Conservation (phyloP, 2,329 filamentous ascomycete genomes). For the Phyllosticta citriasiana region DNA sequence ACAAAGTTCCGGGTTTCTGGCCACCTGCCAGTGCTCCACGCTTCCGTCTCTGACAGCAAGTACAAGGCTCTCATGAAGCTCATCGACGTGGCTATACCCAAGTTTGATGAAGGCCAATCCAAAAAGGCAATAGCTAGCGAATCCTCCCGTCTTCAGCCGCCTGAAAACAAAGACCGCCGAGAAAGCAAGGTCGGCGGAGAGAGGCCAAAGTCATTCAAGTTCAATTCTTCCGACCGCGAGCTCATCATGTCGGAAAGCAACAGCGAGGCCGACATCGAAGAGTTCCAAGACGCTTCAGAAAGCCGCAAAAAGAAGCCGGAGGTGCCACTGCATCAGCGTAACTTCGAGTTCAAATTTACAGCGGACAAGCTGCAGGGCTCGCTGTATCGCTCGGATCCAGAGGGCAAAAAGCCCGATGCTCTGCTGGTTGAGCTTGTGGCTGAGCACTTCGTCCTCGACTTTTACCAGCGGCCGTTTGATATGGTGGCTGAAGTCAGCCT, state of each 20-base stretch:
- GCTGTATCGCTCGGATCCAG: conserved; percentile 74
- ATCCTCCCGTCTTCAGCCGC: conserved; percentile 28
- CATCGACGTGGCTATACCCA: conserved; percentile 89
- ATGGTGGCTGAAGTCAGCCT: conserved; percentile 89
- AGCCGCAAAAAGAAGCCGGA: conserved; percentile 28
- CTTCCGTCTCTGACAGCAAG: conserved; percentile 84
- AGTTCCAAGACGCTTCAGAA: conserved; percentile 59
- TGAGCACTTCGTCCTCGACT: conserved; percentile 76
- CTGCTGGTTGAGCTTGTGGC: conserved; percentile 86
- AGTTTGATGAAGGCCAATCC: conserved; percentile 47
- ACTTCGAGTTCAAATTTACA: conserved; percentile 93
- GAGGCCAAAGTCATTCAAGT: conserved; percentile 63
- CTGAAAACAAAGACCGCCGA: conserved; percentile 13
- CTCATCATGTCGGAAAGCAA: conserved; percentile 68
- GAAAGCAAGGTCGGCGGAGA: conserved; percentile 5
- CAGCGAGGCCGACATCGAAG: conserved; percentile 49
- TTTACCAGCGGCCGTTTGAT: conserved; percentile 80
- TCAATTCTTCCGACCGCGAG: conserved; percentile 60
- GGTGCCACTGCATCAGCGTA: conserved; percentile 68
- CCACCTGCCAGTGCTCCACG: conserved; percentile 84
- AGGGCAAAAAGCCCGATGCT: conserved; percentile 64
- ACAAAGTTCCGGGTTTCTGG: conserved; percentile 88
- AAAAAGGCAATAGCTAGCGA: conserved; percentile 16
- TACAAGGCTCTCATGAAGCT: conserved; percentile 96
- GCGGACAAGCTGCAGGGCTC: conserved; percentile 92